Conservation (phyloP, 345 rosid genomes). For the Hibiscus trionum region DNA sequence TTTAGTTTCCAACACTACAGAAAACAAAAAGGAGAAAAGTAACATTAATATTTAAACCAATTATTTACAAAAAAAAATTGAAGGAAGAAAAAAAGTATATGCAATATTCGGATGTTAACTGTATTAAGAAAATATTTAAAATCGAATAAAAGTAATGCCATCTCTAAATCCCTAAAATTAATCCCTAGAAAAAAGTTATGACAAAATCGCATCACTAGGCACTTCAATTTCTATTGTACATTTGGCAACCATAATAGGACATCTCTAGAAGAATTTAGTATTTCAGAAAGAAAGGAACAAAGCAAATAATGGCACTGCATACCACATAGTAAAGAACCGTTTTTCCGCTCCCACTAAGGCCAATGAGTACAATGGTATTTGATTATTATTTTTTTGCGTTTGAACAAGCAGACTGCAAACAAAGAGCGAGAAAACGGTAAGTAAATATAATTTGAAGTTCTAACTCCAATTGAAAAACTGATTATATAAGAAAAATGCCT, state of each 20-base stretch:
- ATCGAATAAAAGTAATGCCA: no score
- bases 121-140: no score
- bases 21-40: neutral
- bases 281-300: no score
- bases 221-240: no score
- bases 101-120: no score
- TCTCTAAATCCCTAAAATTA: no score
- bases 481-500: neutral
- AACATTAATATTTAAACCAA: neutral
- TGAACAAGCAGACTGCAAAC: slow-evolving; percentile 42
- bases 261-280: no score
- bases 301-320: slow-evolving; percentile 8
- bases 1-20: slow-evolving; percentile 58
- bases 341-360: slow-evolving; percentile 78
- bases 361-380: slow-evolving; percentile 63
- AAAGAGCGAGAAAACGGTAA: neutral
- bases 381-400: slow-evolving; percentile 49
- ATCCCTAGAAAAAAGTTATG: no score
- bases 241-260: no score
- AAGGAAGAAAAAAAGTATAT: no score
- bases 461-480: neutral
- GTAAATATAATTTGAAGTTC: neutral
- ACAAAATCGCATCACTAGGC: no score
- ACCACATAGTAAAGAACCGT: slow-evolving; percentile 75
- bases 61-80: neutral